Conservation (phyloP, 345 rosid genomes). For the Gossypium bickii region DNA sequence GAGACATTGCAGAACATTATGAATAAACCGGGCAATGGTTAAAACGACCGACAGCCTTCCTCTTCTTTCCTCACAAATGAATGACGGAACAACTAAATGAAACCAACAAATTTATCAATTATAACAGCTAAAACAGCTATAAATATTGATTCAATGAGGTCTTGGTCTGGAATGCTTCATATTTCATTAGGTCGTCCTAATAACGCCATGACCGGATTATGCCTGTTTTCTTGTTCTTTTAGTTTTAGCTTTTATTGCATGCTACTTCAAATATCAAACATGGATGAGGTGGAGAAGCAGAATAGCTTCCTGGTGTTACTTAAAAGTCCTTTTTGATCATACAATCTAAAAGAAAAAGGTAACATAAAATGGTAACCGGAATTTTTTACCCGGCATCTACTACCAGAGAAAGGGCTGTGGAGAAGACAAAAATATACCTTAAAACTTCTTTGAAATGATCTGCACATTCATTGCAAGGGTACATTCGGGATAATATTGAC, state of each 20-base stretch:
- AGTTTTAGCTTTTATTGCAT: neutral
- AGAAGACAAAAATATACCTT: conserved; percentile 41
- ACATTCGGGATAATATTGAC: conserved; percentile 82
- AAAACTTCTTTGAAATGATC: conserved; percentile 90
- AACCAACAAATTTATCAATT: too few species aligned
- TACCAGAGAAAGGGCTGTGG: neutral
- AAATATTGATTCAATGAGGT: neutral
- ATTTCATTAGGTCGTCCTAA: neutral
- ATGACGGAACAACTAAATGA: neutral
- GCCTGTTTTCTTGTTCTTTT: neutral
- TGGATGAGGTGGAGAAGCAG: neutral
- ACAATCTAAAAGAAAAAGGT: neutral
- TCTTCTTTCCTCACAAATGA: neutral
- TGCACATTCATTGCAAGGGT: conserved; percentile 96
- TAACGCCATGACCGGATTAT: neutral
- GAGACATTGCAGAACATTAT: neutral
- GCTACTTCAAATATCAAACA: neutral
- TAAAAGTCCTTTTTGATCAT: neutral
- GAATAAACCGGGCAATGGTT: neutral
- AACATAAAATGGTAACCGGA: conserved; percentile 2
- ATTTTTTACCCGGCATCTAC: neutral
- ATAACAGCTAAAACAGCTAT: too few species aligned
- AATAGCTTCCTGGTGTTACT: neutral
- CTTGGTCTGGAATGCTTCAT: neutral
- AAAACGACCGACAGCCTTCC: neutral